A percentile compares a stretch with the other conserved stretches of the same genome.
Conservation (phyloP, 192 early-diverging fungal genomes). For the Cladochytrium replicatum region DNA sequence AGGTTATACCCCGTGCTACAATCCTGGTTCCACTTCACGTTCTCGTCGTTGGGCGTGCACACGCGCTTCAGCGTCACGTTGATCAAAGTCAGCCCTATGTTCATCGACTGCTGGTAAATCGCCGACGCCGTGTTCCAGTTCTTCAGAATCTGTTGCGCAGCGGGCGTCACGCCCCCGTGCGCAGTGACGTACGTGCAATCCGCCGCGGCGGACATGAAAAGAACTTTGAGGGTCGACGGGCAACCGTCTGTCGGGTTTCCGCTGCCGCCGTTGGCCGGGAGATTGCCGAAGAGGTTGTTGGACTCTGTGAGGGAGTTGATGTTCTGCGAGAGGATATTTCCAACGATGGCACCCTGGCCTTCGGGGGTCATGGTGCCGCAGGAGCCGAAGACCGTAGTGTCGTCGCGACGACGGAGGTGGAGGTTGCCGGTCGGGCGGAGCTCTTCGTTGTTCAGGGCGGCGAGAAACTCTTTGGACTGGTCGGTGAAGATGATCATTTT, state of each 20-base stretch:
- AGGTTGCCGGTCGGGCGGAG: not conserved
- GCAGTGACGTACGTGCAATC: slow-evolving; percentile 45
- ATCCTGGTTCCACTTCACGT: slow-evolving; percentile 62
- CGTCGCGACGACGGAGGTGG: not conserved
- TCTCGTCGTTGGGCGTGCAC: slow-evolving; percentile 19
- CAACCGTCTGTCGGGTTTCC: too few species aligned
- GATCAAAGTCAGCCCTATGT: slow-evolving; percentile 71
- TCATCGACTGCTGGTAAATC: slow-evolving; percentile 76
- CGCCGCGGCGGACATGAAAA: slow-evolving; percentile 37
- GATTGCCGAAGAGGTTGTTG: too few species aligned
- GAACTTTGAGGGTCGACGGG: slow-evolving; percentile 17
- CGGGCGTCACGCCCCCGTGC: too few species aligned
- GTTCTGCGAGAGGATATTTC: too few species aligned
- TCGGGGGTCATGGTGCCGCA: slow-evolving; percentile 1
- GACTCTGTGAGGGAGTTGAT: too few species aligned
- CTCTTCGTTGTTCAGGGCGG: not conserved
- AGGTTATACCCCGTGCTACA: slow-evolving; percentile 66
- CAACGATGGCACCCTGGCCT: slow-evolving; percentile 2
- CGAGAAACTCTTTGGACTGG: not conserved
- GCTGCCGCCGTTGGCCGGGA: slow-evolving; percentile 10
- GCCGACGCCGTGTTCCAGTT: slow-evolving; percentile 76
- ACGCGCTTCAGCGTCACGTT: slow-evolving; percentile 62
- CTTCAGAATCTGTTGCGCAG: too few species aligned
- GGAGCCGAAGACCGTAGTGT: not conserved
- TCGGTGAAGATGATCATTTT: slow-evolving; percentile 24